Conservation (phyloP, 495 filamentous ascomycete species). For the Penicillium canariense region DNA sequence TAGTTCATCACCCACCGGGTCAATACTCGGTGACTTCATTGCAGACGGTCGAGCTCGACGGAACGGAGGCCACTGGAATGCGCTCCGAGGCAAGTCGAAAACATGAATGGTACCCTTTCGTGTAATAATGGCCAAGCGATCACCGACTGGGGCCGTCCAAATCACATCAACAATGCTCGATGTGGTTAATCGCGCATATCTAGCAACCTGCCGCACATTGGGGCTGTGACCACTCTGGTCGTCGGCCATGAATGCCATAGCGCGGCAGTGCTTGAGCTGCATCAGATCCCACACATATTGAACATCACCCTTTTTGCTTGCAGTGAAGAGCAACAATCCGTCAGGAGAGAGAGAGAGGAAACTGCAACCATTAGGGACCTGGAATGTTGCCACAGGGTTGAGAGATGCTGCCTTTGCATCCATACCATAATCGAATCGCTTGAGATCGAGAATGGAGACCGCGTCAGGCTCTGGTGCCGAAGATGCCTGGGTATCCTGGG, state of each 20-base stretch:
- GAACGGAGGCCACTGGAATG: conserved; percentile 86
- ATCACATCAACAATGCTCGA: conserved; percentile 85
- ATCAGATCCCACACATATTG: conserved; percentile 92
- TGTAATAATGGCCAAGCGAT: conserved; percentile 80
- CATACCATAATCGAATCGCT: conserved; percentile 54
- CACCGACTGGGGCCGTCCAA: conserved; percentile 79
- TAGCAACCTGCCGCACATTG: conserved; percentile 76
- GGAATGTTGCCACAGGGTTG: conserved; percentile 75
- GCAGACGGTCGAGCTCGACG: conserved; percentile 56
- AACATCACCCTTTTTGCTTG: conserved; percentile 87
- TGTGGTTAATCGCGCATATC: conserved; percentile 86
- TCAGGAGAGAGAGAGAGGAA: conserved; percentile 85
- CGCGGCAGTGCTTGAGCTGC: conserved; percentile 51
- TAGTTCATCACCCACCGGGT: conserved; percentile 37
- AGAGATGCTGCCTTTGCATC: conserved; percentile 39
- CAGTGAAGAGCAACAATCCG: conserved; percentile 80
- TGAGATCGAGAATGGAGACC: conserved; percentile 82
- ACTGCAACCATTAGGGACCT: conserved; percentile 80
- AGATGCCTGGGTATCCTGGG: conserved; percentile 43
- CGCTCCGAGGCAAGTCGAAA: conserved; percentile 76
- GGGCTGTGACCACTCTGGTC: conserved; percentile 28
- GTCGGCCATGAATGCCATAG: conserved; percentile 40
- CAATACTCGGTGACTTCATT: conserved; percentile 30
- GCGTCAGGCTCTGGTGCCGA: conserved; percentile 66
- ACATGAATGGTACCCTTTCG: conserved; percentile 92